Conservation (phyloP, 768 basidiomycete genomes). For the Tricholoma flavovirens region DNA sequence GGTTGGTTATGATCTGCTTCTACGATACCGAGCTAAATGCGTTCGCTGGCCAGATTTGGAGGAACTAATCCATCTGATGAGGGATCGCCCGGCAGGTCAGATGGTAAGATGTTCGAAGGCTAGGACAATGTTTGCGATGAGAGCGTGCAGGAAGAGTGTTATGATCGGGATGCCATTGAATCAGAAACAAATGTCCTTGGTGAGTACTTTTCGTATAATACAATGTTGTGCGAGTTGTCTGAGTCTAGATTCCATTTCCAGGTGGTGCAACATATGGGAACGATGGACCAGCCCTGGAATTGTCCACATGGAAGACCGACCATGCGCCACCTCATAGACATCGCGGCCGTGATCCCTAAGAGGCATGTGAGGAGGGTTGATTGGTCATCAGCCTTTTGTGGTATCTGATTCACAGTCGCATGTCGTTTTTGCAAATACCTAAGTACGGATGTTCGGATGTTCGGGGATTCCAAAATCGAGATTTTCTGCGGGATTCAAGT, state of each 20-base stretch:
- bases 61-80: slow-evolving; percentile 84
- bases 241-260: slow-evolving; percentile 21
- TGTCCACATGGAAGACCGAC: slow-evolving; percentile 86
- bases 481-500: too few relatives aligned
- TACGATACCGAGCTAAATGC: neutral
- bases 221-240: neutral
- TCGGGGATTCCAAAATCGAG: too few relatives aligned
- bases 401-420: neutral
- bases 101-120: slow-evolving; percentile 93
- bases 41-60: slow-evolving; percentile 63
- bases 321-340: slow-evolving; percentile 69
- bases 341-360: slow-evolving; percentile 21
- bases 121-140: slow-evolving; percentile 92
- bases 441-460: too few relatives aligned
- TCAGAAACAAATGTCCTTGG: slow-evolving; percentile 68
- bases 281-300: slow-evolving; percentile 82
- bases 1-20: slow-evolving; percentile 40
- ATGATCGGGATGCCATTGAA: slow-evolving; percentile 91
- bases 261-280: slow-evolving; percentile 79
- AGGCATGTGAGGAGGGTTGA: slow-evolving; percentile 19
- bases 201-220: slow-evolving; percentile 28
- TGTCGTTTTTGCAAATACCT: neutral
- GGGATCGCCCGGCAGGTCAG: slow-evolving; percentile 67
- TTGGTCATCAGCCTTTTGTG: slow-evolving; percentile 24
- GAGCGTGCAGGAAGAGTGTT: slow-evolving; percentile 92